phyloP scores from a whole-genome alignment of 106 monocot species.

The Acorus gramineus region DNA sequence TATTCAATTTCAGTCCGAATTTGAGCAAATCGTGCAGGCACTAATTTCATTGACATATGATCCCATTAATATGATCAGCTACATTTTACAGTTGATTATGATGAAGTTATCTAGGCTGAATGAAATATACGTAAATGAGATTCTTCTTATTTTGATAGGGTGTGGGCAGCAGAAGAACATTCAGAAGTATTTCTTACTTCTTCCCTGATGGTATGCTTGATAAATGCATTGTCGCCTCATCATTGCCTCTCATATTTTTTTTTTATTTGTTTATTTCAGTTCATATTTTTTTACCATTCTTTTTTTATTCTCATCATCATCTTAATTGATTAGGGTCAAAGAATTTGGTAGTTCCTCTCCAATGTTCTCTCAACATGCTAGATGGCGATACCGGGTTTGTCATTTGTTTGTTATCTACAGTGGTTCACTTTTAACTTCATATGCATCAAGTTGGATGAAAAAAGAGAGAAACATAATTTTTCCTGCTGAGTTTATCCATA shows the following conservation, averaged over 20 bases:
- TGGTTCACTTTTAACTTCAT: neutral
- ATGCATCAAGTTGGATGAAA: neutral
- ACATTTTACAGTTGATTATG: neutral
- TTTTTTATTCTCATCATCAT: conserved; percentile 9
- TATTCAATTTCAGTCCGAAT: no score
- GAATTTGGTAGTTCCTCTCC: conserved; percentile 40
- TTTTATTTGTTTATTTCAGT: neutral
- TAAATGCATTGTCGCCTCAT: neutral
- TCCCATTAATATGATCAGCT: neutral
- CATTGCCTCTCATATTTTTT: neutral
- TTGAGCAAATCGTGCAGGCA: no score
- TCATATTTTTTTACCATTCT: conserved; percentile 2
- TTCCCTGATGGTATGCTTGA: conserved; percentile 26
- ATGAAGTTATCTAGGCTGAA: neutral
- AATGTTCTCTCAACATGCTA: conserved; percentile 83
- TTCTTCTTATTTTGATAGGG: conserved; percentile 14
- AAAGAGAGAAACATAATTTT: no score
- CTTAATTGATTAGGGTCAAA: conserved; percentile 6
- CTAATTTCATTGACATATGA: neutral
- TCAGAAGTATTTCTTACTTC: conserved; percentile 44
- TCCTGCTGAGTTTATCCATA: no score
- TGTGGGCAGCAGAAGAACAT: conserved; percentile 20
- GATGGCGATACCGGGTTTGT: conserved; percentile 97
- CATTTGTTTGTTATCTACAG: conserved; percentile 2
- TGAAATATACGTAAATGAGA: neutral